A percentile compares a stretch with the other conserved stretches of the same genome.
Conservation (phyloP, 371 early-diverging fungal genomes). For the Conidiobolus incongruus region DNA sequence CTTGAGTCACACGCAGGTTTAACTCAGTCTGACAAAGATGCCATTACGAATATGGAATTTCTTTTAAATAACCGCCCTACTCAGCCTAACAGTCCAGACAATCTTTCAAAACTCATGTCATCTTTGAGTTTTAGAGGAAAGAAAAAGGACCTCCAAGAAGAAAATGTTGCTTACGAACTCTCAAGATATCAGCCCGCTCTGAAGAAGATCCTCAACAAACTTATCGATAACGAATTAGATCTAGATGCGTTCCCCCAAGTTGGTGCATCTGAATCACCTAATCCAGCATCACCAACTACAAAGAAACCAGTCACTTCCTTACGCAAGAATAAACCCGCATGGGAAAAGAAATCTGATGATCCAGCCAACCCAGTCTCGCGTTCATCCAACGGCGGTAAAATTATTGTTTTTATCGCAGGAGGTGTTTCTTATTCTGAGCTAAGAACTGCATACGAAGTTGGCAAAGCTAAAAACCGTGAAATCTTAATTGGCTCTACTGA, state of each 20-base stretch:
- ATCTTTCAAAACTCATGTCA: too few relatives aligned
- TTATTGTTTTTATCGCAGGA: conserved; percentile 63
- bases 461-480: conserved; percentile 40
- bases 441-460: conserved; percentile 60
- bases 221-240: too few relatives aligned
- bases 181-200: too few relatives aligned
- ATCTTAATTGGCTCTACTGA: conserved; percentile 43
- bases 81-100: too few relatives aligned
- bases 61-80: neutral
- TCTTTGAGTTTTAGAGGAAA: too few relatives aligned
- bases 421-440: conserved; percentile 86
- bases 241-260: too few relatives aligned
- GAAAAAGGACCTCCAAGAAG: too few relatives aligned
- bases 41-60: conserved; percentile 39
- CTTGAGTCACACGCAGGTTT: conserved; percentile 54
- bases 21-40: conserved; percentile 41
- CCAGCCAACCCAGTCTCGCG: neutral
- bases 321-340: neutral
- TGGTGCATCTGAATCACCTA: too few relatives aligned
- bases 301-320: neutral
- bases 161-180: too few relatives aligned
- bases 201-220: too few relatives aligned
- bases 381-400: conserved; percentile 2
- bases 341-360: neutral
- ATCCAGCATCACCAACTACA: neutral